A percentile compares a stretch with the other conserved stretches of the same genome.
Conservation (phyloP, 2,329 filamentous ascomycete species). For the Lachnellula hyalina region DNA sequence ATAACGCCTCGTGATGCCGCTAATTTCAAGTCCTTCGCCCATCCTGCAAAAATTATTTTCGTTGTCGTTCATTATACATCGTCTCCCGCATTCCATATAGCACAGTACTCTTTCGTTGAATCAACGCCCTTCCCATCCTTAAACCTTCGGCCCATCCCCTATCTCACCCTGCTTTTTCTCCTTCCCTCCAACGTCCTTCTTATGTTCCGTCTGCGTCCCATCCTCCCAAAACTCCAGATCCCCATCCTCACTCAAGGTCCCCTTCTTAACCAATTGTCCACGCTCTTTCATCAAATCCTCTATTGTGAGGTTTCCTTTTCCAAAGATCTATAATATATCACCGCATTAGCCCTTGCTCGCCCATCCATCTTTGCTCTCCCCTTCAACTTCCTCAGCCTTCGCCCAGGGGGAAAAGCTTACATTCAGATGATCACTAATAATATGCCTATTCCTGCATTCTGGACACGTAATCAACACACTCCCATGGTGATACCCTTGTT, state of each 20-base stretch:
- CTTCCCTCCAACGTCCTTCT: conserved; percentile 3
- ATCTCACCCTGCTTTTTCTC: neutral
- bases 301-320: conserved; percentile 62
- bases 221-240: conserved; percentile 92
- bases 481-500: conserved; percentile 91
- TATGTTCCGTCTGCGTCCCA: conserved; percentile 18
- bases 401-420: conserved; percentile 31
- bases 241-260: conserved; percentile 68
- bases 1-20: conserved; percentile 9
- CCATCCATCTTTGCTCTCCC: neutral
- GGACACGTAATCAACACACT: conserved; percentile 88
- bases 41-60: neutral
- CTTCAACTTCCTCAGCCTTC: no score
- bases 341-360: neutral
- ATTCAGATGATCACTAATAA: conserved; percentile 86
- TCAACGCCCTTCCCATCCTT: neutral
- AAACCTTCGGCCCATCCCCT: conserved; percentile 1
- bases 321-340: conserved; percentile 55
- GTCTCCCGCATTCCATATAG: no score
- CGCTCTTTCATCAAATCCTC: conserved; percentile 74
- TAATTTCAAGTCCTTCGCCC: neutral
- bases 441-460: conserved; percentile 75
- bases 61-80: no score
- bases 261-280: conserved; percentile 68
- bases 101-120: no score